Conservation (phyloP, 2,329 filamentous ascomycete genomes). For the Keithomyces neogunnii region DNA sequence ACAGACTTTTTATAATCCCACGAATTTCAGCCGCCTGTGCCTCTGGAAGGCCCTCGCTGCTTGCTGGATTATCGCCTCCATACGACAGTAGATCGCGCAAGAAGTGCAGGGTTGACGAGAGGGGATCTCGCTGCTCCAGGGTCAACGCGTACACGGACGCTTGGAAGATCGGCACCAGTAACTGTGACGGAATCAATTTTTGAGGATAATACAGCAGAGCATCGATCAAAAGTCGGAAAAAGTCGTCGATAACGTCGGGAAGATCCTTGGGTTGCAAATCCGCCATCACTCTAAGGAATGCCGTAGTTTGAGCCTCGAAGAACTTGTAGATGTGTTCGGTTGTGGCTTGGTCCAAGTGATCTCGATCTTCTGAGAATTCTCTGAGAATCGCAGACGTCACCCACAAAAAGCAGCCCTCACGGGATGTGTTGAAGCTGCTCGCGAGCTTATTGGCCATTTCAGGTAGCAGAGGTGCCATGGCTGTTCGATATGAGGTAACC, state of each 20-base stretch:
- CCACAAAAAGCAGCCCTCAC: constrained; percentile 98
- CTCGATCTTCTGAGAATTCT: constrained; percentile 87
- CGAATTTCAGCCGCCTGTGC: constrained; percentile 62
- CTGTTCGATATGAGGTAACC: constrained; percentile 89
- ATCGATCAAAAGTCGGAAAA: constrained; percentile 88
- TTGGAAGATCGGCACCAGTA: constrained; percentile 77
- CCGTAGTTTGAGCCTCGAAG: constrained; percentile 87
- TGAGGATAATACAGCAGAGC: constrained; percentile 88
- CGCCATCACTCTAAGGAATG: constrained; percentile 82
- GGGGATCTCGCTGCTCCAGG: constrained; percentile 82
- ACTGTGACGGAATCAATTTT: constrained; percentile 67
- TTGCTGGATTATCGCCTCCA: constrained; percentile 65
- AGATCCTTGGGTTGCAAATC: constrained; percentile 68
- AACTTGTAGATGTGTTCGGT: constrained; percentile 86
- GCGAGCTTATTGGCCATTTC: constrained; percentile 84
- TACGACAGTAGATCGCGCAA: constrained; percentile 86
- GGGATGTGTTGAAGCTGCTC: constrained; percentile 72
- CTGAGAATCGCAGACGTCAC: constrained; percentile 89
- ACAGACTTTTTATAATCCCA: constrained; percentile 62
- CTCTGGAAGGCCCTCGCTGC: constrained; percentile 46
- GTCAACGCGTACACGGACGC: constrained; percentile 81
- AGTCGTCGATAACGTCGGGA: constrained; percentile 85
- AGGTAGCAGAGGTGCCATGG: constrained; percentile 76
- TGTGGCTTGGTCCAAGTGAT: constrained; percentile 73
- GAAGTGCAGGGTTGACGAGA: constrained; percentile 88